A percentile compares a stretch with the other conserved stretches of the same genome.
These are phyloP conservation scores for Graphilbum fragrans DNA, from an alignment of 2,329 filamentous ascomycete species.

Conservation along the genomic window DNA sequence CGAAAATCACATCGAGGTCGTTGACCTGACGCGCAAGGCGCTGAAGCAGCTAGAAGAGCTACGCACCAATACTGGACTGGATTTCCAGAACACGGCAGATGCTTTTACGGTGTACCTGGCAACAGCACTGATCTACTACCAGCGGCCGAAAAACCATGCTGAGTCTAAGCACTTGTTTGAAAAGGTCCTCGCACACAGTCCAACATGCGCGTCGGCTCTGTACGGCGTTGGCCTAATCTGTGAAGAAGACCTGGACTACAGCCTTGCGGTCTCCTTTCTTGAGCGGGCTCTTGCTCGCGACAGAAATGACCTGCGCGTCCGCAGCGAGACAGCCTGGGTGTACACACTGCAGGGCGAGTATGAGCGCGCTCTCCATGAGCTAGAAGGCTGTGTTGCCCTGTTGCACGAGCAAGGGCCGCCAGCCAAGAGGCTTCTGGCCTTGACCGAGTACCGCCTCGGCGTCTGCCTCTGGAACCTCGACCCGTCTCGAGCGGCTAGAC, in stretches of 20 bases:
- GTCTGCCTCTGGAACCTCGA: conserved; percentile 80
- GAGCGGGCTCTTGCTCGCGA: conserved; percentile 64
- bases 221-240: conserved; percentile 86
- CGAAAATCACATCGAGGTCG: conserved; percentile 74
- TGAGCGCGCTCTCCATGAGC: conserved; percentile 49
- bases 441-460: conserved; percentile 78
- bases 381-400: conserved; percentile 56
- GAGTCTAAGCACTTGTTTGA: conserved; percentile 85
- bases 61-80: conserved; percentile 53
- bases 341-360: conserved; percentile 74
- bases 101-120: conserved; percentile 66
- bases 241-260: conserved; percentile 85
- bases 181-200: conserved; percentile 62
- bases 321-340: conserved; percentile 85
- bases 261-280: conserved; percentile 70
- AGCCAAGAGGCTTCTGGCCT: conserved; percentile 61
- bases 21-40: conserved; percentile 68
- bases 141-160: conserved; percentile 77
- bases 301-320: conserved; percentile 61
- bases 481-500: conserved; percentile 59
- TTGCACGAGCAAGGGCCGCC: conserved; percentile 47
- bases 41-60: conserved; percentile 48
- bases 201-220: conserved; percentile 65
- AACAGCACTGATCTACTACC: conserved; percentile 81
- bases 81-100: conserved; percentile 58